Conservation (phyloP, 2,329 filamentous ascomycete genomes). For the Macrophomina phaseolina region DNA sequence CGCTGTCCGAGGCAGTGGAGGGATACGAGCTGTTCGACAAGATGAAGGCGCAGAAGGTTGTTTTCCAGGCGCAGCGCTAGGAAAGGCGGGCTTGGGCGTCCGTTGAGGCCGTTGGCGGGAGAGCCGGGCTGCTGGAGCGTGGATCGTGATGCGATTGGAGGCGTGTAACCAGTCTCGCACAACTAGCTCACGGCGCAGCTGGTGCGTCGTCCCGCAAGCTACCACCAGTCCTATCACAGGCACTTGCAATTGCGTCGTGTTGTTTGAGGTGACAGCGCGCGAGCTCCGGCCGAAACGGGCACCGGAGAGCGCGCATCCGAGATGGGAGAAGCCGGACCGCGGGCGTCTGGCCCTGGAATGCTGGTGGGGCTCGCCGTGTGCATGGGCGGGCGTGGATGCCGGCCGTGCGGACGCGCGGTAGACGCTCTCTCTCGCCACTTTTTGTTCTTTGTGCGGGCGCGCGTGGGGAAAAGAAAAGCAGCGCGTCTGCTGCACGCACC, state of each 20-base stretch:
- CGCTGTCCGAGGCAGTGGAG: conserved; percentile 56
- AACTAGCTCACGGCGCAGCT: conserved; percentile 8
- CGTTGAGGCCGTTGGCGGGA: conserved; percentile 17
- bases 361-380: conserved; percentile 5
- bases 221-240: not conserved
- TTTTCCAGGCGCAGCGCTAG: conserved; percentile 54
- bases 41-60: conserved; percentile 60
- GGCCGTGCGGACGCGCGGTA: conserved; percentile 19
- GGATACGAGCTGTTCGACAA: conserved; percentile 60
- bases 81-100: conserved; percentile 1
- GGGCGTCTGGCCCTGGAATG: not conserved
- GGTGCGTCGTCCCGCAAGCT: conserved; percentile 15
- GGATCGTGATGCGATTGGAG: conserved; percentile 25
- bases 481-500: not conserved
- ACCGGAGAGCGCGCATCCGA: conserved; percentile 18
- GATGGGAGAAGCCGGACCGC: not conserved
- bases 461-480: not conserved
- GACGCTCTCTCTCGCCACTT: conserved; percentile 17
- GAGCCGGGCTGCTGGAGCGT: conserved; percentile 15
- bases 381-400: conserved; percentile 2
- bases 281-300: conserved; percentile 19
- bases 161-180: conserved; percentile 20
- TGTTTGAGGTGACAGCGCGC: conserved; percentile 10
- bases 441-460: not conserved
- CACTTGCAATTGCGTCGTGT: conserved; percentile 13